phyloP scores from a whole-genome alignment of 345 rosid genomes.

The Populus alba region DNA sequence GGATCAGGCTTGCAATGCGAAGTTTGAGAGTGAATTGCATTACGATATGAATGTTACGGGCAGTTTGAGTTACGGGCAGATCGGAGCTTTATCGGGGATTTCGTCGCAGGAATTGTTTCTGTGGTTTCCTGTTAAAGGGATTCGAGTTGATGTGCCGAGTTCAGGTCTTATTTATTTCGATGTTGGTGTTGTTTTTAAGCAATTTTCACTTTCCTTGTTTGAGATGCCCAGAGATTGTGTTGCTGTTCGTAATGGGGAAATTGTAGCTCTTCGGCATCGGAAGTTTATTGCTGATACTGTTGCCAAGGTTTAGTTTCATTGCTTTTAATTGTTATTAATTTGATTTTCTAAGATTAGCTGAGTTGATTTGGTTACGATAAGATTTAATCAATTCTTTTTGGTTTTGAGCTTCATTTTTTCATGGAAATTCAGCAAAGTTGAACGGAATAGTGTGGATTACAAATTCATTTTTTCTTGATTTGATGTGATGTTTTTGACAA shows the following conservation, averaged over 20 bases:
- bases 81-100: slow-evolving; percentile 63
- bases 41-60: slow-evolving; percentile 79
- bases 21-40: slow-evolving; percentile 78
- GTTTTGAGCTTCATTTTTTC: neutral
- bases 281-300: slow-evolving; percentile 18
- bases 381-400: neutral
- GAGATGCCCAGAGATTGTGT: slow-evolving; percentile 78
- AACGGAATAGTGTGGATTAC: neutral
- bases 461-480: neutral
- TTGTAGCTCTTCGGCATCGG: slow-evolving; percentile 7
- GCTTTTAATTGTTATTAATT: no score
- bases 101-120: slow-evolving; percentile 82
- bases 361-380: neutral
- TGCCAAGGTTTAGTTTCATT: slow-evolving; percentile 35
- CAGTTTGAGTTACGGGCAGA: slow-evolving; percentile 50
- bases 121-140: slow-evolving; percentile 85
- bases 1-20: slow-evolving; percentile 80
- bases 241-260: slow-evolving; percentile 29
- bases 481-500: neutral
- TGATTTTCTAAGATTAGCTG: no score
- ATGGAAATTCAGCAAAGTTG: neutral
- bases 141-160: slow-evolving; percentile 79
- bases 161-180: slow-evolving; percentile 89
- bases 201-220: slow-evolving; percentile 77
- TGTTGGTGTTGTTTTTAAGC: slow-evolving; percentile 80